Base-by-base conservation (phyloP, 306 rosid genomes). In the Dicorynia guianensis region DNA sequence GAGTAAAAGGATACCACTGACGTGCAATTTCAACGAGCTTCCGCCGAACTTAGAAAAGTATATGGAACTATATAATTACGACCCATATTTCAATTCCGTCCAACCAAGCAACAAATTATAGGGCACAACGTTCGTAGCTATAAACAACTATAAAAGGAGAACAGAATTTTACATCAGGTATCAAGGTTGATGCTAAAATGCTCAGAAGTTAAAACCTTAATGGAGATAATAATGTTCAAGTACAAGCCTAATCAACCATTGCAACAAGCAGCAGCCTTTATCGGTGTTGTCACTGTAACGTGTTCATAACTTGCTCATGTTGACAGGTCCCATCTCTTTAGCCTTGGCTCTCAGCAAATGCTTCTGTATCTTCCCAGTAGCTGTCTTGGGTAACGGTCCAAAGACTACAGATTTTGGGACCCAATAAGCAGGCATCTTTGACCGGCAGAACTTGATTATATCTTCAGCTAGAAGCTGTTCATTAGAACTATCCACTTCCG, bases 361-460 rank as follows among this genome's bases (percentile, higher is more conserved):
- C 77, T 95, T 95, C 79, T 89, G 97, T 13, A 90, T 87, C 82
- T 89, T 92, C 33, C 97, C 90, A 3, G 93, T 90, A 14, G 96
- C 92, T 0, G 96, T 86, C 79, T 90, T 90, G 30, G 93, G 97
- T 61, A 89, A 85, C 0, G 86, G 84, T 50, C 93, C 97, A 67
- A 92, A 85, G 0, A 89, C 56, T 8, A 89, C 85, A 5, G 97
- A 92, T 85, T 84, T 95, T 3, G 97, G 97, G 17, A 85, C 85
- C 92, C 96, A 92, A 78, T 89, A 92, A 67, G 92, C 87, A 35
- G 97, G 98, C 89, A 95, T 85, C 43, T 90, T 92, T 19, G 92
- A 74, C 73, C 79, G 78, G 79, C 96, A 89, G 86, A 95, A 92
- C 77, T 85, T 89, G 54, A 92, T 53, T 72, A 95, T 92, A 49